Percentiles rank a stretch among this genome's conserved stretches.
phyloP scores from a whole-genome alignment of 1,139 yeast genomes.

The Hanseniaspora gamundiae region DNA sequence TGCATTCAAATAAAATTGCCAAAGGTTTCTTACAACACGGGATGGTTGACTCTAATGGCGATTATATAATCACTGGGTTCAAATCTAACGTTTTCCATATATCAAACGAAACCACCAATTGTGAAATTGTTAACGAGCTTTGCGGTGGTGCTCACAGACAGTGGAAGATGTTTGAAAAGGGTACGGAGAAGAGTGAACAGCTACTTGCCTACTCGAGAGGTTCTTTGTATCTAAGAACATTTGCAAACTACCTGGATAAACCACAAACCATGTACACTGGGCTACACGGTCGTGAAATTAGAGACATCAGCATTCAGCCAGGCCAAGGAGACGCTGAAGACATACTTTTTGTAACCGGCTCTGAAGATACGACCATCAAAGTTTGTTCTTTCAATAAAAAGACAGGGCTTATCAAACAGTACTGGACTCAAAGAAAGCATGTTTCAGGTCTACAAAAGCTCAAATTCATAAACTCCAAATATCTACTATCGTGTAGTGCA shows the following conservation, averaged over 20 bases:
- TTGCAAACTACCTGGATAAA: background rate
- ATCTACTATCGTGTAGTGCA: conserved; percentile 65
- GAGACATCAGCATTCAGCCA: conserved; percentile 47
- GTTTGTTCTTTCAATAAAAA: conserved; percentile 29
- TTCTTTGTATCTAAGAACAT: background rate
- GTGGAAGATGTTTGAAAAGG: conserved; percentile 41
- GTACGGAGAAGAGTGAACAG: background rate
- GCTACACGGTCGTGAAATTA: conserved; percentile 81
- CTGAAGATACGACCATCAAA: conserved; percentile 77
- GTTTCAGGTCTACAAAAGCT: conserved; percentile 78
- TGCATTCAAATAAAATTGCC: conserved; percentile 52
- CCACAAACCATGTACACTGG: conserved; percentile 30
- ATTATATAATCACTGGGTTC: conserved; percentile 66
- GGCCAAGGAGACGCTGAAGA: conserved; percentile 10
- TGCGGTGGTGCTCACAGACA: conserved; percentile 91
- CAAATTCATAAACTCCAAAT: conserved; percentile 44
- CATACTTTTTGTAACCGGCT: conserved; percentile 51
- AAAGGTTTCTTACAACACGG: conserved; percentile 78
- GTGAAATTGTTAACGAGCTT: conserved; percentile 54
- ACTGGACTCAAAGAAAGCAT: conserved; percentile 65
- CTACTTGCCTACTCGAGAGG: background rate
- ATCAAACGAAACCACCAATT: conserved; percentile 72
- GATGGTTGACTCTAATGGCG: conserved; percentile 30
- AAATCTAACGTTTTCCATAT: conserved; percentile 65
- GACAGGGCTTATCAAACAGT: conserved; percentile 33